A percentile compares a stretch with the other conserved stretches of the same genome.
Conservation (phyloP, 331 rosid species). For the Stylosanthes scabra region DNA sequence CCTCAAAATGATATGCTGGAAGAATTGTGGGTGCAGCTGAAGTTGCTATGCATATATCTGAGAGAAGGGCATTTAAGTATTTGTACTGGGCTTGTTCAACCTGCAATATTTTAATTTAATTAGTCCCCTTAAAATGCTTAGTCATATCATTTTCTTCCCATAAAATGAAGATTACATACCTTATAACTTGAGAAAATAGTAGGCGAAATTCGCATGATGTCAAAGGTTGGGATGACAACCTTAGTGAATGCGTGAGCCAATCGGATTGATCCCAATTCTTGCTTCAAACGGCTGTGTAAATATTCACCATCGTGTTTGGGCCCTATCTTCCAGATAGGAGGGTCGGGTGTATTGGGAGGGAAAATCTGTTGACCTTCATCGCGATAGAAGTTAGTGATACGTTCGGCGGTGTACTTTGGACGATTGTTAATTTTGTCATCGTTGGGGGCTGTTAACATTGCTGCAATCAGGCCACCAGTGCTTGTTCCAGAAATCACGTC, state of each 20-base stretch:
- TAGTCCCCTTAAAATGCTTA: too few species aligned
- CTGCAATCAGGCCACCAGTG: neutral
- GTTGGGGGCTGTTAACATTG: neutral
- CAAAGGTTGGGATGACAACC: slow-evolving; percentile 30
- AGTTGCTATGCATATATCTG: slow-evolving; percentile 61
- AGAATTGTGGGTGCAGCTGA: slow-evolving; percentile 68
- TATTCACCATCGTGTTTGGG: neutral
- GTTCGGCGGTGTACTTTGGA: neutral
- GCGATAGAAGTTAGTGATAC: neutral
- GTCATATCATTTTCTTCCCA: too few species aligned
- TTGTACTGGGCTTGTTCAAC: neutral
- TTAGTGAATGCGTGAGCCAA: slow-evolving; percentile 9
- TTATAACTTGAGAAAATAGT: slow-evolving; percentile 24
- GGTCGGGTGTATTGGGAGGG: neutral
- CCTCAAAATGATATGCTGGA: neutral
- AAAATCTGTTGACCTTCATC: neutral
- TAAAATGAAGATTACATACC: neutral
- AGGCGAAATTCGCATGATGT: slow-evolving; percentile 15
- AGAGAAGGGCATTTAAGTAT: slow-evolving; percentile 31
- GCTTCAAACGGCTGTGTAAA: neutral
- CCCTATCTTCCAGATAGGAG: neutral
- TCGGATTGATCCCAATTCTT: neutral
- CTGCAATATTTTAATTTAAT: neutral
- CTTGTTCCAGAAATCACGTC: neutral
- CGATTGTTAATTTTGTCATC: neutral